Percentiles rank a stretch among this genome's conserved stretches.
Evolutionary conservation across 768 basidiomycete species (phyloP).

Genomic region (Auriculariales sp.): DNA sequence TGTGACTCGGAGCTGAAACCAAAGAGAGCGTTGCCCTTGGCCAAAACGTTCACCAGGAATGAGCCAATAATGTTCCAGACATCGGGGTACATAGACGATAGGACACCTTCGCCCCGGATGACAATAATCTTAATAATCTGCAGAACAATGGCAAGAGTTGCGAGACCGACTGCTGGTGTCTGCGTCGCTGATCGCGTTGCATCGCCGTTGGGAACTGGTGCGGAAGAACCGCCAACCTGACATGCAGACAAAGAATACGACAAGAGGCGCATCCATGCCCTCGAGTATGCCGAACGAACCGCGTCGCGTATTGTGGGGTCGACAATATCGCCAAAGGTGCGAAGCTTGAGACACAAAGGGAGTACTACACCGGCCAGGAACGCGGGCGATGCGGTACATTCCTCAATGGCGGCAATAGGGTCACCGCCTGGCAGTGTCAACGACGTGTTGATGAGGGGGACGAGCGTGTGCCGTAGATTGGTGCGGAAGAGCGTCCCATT

Average conservation of each 20-base stretch:
- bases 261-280: constrained; percentile 49
- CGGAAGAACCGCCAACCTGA: constrained; percentile 11
- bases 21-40: constrained; percentile 50
- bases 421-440: constrained; percentile 37
- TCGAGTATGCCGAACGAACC: constrained; percentile 31
- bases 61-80: constrained; percentile 49
- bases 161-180: constrained; percentile 14
- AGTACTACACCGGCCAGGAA: constrained; percentile 52
- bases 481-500: constrained; percentile 25
- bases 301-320: constrained; percentile 26
- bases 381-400: constrained; percentile 36
- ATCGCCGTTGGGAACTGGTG: constrained; percentile 21
- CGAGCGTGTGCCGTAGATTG: constrained; percentile 25
- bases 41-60: constrained; percentile 35
- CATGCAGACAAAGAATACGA: constrained; percentile 43
- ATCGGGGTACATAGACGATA: constrained; percentile 37
- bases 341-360: constrained; percentile 41
- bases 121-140: constrained; percentile 57
- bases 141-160: constrained; percentile 31
- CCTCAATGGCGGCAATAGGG: constrained; percentile 41
- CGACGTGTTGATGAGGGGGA: constrained; percentile 19
- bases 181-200: constrained; percentile 2
- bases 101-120: constrained; percentile 44
- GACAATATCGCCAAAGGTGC: constrained; percentile 31
- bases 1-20: constrained; percentile 21